Base-by-base conservation (phyloP, 441 rosid species). In the California macrophylla region DNA sequence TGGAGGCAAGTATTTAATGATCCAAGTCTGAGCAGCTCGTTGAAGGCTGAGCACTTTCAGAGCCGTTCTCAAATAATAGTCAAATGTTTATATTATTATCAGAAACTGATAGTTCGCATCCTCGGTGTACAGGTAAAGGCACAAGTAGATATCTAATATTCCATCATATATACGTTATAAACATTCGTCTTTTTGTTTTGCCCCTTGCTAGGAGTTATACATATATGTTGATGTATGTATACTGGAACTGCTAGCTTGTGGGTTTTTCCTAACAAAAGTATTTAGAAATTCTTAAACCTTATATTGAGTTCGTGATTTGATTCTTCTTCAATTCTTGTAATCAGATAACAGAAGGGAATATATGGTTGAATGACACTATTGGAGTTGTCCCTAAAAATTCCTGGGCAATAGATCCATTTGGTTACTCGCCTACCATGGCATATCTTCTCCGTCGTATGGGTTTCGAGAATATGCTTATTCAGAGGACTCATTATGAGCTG, bases 391-490 rank as follows among this genome's bases (percentile, higher is more conserved):
- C 99, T 25, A 92, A 87, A 79, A 94, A 92, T 71, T 90, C 96
- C 24, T 94, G 98, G 98, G 92, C 98, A 23, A 94, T 94, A 73
- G 98, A 94, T 73, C 98, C 98, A n/a, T 94, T 94, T 79, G 98
- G 98, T 69, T 92, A 92, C 82, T 94, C 98, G 4, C 83, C 98
- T 38, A 92, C 98, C 20, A 92, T 94, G 98, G 97, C 98, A 64
- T 92, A 94, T 78, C 92, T 94, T 64, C 88, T 94, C 66, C 87
- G 92, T n/a, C 98, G 97, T 36, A 94, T 94, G 99, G 99, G 98
- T 71, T 90, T 94, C 1, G 96, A 92, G 78, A 94, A 94, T 80
- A 94, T 94, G 99, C 97, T 94, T 72, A 92, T 92, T 69, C 99
- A 94, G 69, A 89, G 99, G 78, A 92, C 98, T 58, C 99, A 92